A percentile compares a stretch with the other conserved stretches of the same genome.
These are phyloP conservation scores for Yamadazyma membranifaciens DNA, from an alignment of 1,139 yeast species.

Conservation along the genomic window DNA sequence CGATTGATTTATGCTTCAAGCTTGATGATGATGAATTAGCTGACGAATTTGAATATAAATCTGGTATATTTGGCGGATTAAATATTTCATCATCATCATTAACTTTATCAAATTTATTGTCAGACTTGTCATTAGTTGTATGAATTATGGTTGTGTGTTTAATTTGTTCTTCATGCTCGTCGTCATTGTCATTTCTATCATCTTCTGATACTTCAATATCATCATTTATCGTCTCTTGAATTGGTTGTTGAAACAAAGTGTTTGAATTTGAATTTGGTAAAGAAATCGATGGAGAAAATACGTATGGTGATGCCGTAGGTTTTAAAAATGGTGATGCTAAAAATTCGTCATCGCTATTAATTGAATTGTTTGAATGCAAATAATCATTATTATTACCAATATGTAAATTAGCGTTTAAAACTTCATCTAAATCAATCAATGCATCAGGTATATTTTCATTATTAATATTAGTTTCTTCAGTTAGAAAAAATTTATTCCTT, in stretches of 20 bases:
- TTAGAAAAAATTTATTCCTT: slow-evolving; percentile 28
- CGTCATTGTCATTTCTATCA: slow-evolving; percentile 3
- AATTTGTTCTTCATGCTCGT: not conserved
- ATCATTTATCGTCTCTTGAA: slow-evolving; percentile 27
- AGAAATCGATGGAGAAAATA: slow-evolving; percentile 27
- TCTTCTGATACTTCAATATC: slow-evolving; percentile 23
- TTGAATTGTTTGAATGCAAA: slow-evolving; percentile 14
- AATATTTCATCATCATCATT: slow-evolving; percentile 20
- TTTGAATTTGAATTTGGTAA: slow-evolving; percentile 20
- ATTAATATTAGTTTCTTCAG: slow-evolving; percentile 32
- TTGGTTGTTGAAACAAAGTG: slow-evolving; percentile 32
- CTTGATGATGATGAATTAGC: slow-evolving; percentile 39
- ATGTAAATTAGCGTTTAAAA: slow-evolving; percentile 42
- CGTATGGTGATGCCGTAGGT: slow-evolving; percentile 20
- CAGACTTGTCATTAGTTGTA: not conserved
- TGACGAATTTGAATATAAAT: slow-evolving; percentile 29
- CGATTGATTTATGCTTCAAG: slow-evolving; percentile 26
- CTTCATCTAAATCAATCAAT: slow-evolving; percentile 61
- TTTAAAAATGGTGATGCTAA: slow-evolving; percentile 35
- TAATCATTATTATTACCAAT: slow-evolving; percentile 21
- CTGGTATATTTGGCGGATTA: slow-evolving; percentile 24
- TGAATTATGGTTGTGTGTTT: not conserved
- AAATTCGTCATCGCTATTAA: slow-evolving; percentile 35
- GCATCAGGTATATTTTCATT: slow-evolving; percentile 56
- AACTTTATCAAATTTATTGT: slow-evolving; percentile 25